A percentile compares a stretch with the other conserved stretches of the same genome.
Evolutionary conservation across 257 asterid genomes (phyloP).

Genomic region (Forsythia viridissima): DNA sequence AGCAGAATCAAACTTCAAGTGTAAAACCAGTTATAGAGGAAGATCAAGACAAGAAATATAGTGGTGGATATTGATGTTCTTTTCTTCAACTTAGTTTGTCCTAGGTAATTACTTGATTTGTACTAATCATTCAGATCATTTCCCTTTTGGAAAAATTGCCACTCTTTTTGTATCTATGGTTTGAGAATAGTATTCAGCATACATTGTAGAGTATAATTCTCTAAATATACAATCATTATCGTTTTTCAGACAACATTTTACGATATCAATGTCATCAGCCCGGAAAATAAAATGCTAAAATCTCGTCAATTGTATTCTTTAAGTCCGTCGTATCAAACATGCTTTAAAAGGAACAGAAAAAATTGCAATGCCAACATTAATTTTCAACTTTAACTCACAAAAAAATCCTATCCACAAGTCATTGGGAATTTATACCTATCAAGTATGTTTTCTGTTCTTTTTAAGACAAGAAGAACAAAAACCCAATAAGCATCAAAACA

Average conservation of each 20-base stretch:
- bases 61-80: slow-evolving; percentile 18
- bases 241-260: neutral
- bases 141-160: neutral
- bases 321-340: no score
- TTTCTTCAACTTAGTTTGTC: slow-evolving; percentile 7
- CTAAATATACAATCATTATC: slow-evolving; percentile 1
- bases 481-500: slow-evolving; percentile 33
- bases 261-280: neutral
- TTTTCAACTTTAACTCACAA: slow-evolving; percentile 7
- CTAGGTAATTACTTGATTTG: slow-evolving; percentile 20
- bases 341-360: neutral
- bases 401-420: no score
- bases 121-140: neutral
- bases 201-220: neutral
- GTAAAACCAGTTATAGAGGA: slow-evolving; percentile 26
- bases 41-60: slow-evolving; percentile 35
- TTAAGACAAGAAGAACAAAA: slow-evolving; percentile 21
- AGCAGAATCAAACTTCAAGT: slow-evolving; percentile 17
- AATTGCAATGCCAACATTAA: neutral
- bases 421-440: no score
- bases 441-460: slow-evolving; percentile 4
- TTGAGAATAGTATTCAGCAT: neutral
- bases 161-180: neutral
- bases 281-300: no score
- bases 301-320: no score